These are phyloP conservation scores for Amanita polypyramis DNA, from an alignment of 768 basidiomycete species.

Conservation along the genomic window DNA sequence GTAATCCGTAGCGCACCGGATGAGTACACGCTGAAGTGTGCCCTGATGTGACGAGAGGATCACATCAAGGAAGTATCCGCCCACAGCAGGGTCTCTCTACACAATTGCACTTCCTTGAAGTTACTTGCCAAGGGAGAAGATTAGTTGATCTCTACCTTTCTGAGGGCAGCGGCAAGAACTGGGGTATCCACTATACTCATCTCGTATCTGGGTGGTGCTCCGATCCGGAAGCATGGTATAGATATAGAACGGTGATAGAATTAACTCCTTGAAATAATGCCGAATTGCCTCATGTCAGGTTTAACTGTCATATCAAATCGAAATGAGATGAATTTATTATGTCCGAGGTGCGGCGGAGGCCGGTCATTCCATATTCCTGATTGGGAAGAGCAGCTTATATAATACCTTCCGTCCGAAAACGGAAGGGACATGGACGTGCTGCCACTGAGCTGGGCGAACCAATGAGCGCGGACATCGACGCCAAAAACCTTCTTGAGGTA, in stretches of 20 bases:
- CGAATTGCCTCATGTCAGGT: neutral
- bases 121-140: neutral
- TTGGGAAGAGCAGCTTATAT: neutral
- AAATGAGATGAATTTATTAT: neutral
- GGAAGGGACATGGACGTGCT: neutral
- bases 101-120: too few relatives aligned
- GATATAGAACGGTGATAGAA: neutral
- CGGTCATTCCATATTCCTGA: neutral
- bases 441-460: neutral
- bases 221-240: neutral
- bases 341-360: too few relatives aligned
- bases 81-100: neutral
- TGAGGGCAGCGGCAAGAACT: neutral
- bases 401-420: neutral
- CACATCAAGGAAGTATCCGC: neutral
- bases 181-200: neutral
- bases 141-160: neutral
- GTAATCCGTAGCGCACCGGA: slow-evolving; percentile 4
- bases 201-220: neutral
- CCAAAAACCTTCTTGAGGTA: slow-evolving; percentile 23
- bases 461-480: slow-evolving; percentile 11
- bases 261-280: neutral
- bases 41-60: too few relatives aligned
- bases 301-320: neutral
- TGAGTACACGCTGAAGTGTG: neutral